These are phyloP conservation scores for Cavenderia fasciculata DNA, from an alignment of 78 protist species.

Conservation along the genomic window DNA sequence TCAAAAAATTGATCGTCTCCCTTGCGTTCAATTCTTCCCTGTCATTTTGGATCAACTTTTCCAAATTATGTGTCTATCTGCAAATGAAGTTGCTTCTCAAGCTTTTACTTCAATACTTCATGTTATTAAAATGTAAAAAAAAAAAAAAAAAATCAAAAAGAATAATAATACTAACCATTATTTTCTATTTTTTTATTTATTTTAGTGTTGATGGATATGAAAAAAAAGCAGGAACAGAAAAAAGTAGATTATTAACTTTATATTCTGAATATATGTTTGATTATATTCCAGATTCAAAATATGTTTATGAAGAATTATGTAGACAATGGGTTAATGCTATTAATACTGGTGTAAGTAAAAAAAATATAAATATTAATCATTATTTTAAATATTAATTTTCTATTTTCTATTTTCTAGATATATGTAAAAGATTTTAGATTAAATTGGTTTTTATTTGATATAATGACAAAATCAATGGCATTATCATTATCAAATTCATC, in stretches of 20 bases:
- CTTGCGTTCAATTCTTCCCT: conserved; percentile 66
- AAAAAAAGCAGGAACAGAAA: conserved; percentile 59
- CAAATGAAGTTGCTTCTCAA: conserved; percentile 62
- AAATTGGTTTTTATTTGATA: conserved; percentile 81
- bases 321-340: conserved; percentile 69
- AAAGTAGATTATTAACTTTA: conserved; percentile 31
- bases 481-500: conserved; percentile 47
- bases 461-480: conserved; percentile 82
- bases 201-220: conserved; percentile 67
- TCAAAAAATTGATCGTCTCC: conserved; percentile 47
- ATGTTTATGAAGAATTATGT: conserved; percentile 62
- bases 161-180: neutral
- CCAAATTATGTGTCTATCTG: conserved; percentile 67
- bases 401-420: neutral
- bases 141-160: too few relatives aligned
- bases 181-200: neutral
- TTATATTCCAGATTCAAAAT: conserved; percentile 68
- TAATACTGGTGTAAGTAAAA: conserved; percentile 19
- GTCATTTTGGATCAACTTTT: conserved; percentile 58
- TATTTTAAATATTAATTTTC: neutral
- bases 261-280: conserved; percentile 71
- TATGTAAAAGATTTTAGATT: conserved; percentile 71
- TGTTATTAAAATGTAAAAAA: conserved; percentile 26
- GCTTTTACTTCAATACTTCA: conserved; percentile 49
- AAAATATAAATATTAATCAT: conserved; percentile 14